Percentiles rank a stretch among this genome's conserved stretches.
phyloP scores from a whole-genome alignment of 768 basidiomycete species.

The Filobasidium floriforme region DNA sequence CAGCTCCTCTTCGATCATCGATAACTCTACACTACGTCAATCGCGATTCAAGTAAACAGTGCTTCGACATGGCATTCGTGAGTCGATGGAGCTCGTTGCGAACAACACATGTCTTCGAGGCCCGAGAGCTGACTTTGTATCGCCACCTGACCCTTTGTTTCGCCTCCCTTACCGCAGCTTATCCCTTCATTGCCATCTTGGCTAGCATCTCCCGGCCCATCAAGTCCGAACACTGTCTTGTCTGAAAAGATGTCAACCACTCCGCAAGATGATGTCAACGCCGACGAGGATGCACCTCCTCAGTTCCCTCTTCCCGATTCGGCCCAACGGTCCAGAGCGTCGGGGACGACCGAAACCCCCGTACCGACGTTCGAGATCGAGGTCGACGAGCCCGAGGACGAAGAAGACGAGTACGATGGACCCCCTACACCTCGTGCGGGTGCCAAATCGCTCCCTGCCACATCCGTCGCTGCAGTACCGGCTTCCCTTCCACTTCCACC shows the following conservation, averaged over 20 bases:
- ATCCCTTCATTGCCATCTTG: conserved; percentile 1
- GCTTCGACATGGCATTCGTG: no score
- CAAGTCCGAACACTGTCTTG: background rate
- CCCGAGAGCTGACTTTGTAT: no score
- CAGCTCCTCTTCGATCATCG: no score
- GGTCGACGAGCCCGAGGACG: conserved; percentile 9
- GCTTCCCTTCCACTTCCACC: conserved; percentile 25
- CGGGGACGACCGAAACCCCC: conserved; percentile 6
- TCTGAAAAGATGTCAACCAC: background rate
- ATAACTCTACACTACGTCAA: no score
- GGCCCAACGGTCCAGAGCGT: conserved; percentile 38
- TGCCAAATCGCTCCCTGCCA: background rate
- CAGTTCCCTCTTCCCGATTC: conserved; percentile 45
- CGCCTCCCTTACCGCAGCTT: background rate
- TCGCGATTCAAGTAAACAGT: no score
- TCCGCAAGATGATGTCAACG: conserved; percentile 25
- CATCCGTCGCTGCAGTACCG: background rate
- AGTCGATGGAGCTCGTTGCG: no score
- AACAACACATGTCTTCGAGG: no score
- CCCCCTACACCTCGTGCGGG: background rate
- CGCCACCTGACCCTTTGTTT: no score
- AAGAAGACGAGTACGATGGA: conserved; percentile 6
- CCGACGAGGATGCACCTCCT: conserved; percentile 39
- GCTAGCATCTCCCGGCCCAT: background rate
- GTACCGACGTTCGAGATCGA: conserved; percentile 12